phyloP scores from a whole-genome alignment of 148 eudicot genomes.

The Camellia sinensis region DNA sequence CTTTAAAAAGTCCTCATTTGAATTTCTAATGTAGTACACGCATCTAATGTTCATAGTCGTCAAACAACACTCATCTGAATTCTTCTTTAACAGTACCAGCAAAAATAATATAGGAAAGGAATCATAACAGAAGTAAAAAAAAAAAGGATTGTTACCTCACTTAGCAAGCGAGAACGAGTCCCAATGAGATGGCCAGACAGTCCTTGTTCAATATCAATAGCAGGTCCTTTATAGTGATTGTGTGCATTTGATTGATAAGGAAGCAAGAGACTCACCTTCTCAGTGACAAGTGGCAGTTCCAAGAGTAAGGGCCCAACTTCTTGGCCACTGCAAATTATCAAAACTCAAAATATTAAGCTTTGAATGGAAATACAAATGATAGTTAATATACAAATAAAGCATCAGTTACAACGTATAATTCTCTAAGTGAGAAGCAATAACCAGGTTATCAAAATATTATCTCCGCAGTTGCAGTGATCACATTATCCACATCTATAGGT shows the following conservation, averaged over 20 bases:
- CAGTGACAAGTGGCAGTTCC: constrained; percentile 26
- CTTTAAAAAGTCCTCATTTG: neutral
- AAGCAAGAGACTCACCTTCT: constrained; percentile 20
- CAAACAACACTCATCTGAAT: neutral
- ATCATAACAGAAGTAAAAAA: neutral
- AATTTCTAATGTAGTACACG: neutral
- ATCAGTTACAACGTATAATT: neutral
- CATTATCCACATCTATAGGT: neutral
- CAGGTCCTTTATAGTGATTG: constrained; percentile 29
- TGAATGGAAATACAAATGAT: neutral
- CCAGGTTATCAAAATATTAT: neutral
- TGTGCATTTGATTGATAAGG: constrained; percentile 25
- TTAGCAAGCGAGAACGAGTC: constrained; percentile 34
- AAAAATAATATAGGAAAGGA: neutral
- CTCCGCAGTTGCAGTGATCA: neutral
- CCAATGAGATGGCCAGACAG: constrained; percentile 30
- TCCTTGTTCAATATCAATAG: constrained; percentile 47
- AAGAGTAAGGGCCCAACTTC: constrained; percentile 50
- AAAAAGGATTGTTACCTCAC: constrained; percentile 47
- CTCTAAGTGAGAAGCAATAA: neutral
- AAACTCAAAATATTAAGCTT: neutral
- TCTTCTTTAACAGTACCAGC: neutral
- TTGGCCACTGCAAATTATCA: constrained; percentile 54
- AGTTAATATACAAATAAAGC: neutral
- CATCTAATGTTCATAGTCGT: neutral